These are phyloP conservation scores for Phytomonas sp. DNA, from an alignment of 208 protist genomes.

Conservation along the genomic window DNA sequence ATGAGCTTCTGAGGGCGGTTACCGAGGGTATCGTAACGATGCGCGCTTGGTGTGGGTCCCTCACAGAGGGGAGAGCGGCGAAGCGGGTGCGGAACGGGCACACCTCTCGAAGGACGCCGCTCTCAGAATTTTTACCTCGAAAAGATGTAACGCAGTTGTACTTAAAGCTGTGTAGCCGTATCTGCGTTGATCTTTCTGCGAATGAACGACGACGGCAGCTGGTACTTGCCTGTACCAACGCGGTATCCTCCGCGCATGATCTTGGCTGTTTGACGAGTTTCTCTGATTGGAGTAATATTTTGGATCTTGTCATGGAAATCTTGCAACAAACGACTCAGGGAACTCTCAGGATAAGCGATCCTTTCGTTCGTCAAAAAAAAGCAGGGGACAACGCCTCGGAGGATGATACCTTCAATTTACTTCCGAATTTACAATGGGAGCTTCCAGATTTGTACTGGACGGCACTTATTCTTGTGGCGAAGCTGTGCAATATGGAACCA, in stretches of 20 bases:
- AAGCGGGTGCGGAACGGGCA: background rate
- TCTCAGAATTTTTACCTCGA: background rate
- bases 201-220: constrained; percentile 1
- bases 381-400: constrained; percentile 12
- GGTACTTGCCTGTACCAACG: constrained; percentile 20
- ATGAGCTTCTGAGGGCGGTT: constrained; percentile 57
- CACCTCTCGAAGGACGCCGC: constrained; percentile 4
- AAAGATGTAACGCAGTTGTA: background rate
- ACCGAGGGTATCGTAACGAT: constrained; percentile 59
- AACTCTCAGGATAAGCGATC: background rate
- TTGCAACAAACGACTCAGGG: background rate
- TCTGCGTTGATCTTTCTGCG: constrained; percentile 17
- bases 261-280: constrained; percentile 1
- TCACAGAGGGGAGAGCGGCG: background rate
- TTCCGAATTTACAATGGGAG: constrained; percentile 70
- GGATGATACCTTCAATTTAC: constrained; percentile 21
- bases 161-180: constrained; percentile 1
- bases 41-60: constrained; percentile 18
- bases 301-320: constrained; percentile 18
- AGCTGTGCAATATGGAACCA: constrained; percentile 31
- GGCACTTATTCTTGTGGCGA: constrained; percentile 51
- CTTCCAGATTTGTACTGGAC: constrained; percentile 53
- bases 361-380: constrained; percentile 7
- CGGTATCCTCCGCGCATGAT: constrained; percentile 9
- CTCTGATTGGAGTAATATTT: constrained; percentile 3